Evolutionary conservation across 2,329 filamentous ascomycete species (phyloP).

Genomic region (Scopulariopsis brevicaulis): DNA sequence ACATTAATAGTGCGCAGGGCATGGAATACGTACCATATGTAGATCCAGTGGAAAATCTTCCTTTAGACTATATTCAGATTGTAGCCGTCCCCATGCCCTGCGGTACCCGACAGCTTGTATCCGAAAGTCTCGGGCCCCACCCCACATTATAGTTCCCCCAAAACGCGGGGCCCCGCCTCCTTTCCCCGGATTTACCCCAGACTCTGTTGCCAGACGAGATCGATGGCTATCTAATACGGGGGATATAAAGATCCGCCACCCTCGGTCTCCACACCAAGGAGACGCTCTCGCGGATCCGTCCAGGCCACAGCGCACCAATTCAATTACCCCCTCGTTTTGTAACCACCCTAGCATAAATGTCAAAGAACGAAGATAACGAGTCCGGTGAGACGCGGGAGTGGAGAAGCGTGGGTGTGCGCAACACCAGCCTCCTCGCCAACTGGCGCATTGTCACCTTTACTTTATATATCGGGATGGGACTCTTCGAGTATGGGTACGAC

Average conservation of each 20-base stretch:
- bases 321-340: too few relatives aligned
- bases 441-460: not conserved
- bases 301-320: not conserved
- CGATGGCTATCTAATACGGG: not conserved
- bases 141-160: too few relatives aligned
- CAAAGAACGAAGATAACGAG: not conserved
- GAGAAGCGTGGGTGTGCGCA: not conserved
- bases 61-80: too few relatives aligned
- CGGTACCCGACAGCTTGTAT: not conserved
- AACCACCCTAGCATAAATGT: too few relatives aligned
- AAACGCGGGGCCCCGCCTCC: not conserved
- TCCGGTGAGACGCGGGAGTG: not conserved
- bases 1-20: too few relatives aligned
- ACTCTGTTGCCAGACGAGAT: not conserved
- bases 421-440: conserved; percentile 1
- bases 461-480: not conserved
- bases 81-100: too few relatives aligned
- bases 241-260: not conserved
- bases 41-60: too few relatives aligned
- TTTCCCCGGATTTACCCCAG: not conserved
- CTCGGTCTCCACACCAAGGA: too few relatives aligned
- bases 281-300: not conserved
- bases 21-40: too few relatives aligned
- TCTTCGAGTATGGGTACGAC: conserved; percentile 4
- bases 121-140: too few relatives aligned